These are phyloP conservation scores for Phytophthora podocarpi DNA, from an alignment of 352 stramenopile genomes.

Conservation along the genomic window DNA sequence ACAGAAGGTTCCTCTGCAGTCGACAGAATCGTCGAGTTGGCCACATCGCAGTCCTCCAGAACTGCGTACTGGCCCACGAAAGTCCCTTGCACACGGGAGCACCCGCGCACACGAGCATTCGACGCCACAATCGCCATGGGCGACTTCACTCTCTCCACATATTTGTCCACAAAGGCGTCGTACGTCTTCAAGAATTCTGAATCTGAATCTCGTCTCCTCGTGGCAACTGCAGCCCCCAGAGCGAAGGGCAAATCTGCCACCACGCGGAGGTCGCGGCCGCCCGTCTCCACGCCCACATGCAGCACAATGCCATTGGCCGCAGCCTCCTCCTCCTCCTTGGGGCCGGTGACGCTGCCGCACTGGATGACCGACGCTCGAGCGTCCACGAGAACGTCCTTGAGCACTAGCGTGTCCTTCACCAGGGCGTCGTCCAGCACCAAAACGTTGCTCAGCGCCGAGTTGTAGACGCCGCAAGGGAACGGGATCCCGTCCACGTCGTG, in stretches of 20 bases:
- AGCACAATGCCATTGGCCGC: conserved; percentile 65
- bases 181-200: conserved; percentile 46
- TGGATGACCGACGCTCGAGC: conserved; percentile 55
- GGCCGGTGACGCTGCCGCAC: conserved; percentile 65
- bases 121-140: conserved; percentile 58
- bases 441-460: conserved; percentile 60
- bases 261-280: conserved; percentile 70
- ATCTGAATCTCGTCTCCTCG: conserved; percentile 39
- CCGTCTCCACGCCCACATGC: conserved; percentile 84
- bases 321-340: neutral
- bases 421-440: conserved; percentile 79
- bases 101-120: conserved; percentile 64
- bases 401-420: conserved; percentile 69
- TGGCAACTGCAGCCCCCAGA: conserved; percentile 51
- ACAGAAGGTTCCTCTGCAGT: conserved; percentile 46
- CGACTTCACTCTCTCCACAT: conserved; percentile 46
- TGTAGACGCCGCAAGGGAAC: conserved; percentile 70
- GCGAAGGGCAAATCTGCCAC: conserved; percentile 77
- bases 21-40: conserved; percentile 72
- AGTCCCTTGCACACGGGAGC: conserved; percentile 55
- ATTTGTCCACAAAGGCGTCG: conserved; percentile 55
- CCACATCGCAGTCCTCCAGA: conserved; percentile 67
- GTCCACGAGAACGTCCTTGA: conserved; percentile 57
- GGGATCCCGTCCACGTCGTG: conserved; percentile 61
- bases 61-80: conserved; percentile 72